Evolutionary conservation across 2,329 filamentous ascomycete genomes (phyloP), one percentile per base, ranked within the genome.

Genomic region (Calonectria pseudoreteaudii): DNA sequence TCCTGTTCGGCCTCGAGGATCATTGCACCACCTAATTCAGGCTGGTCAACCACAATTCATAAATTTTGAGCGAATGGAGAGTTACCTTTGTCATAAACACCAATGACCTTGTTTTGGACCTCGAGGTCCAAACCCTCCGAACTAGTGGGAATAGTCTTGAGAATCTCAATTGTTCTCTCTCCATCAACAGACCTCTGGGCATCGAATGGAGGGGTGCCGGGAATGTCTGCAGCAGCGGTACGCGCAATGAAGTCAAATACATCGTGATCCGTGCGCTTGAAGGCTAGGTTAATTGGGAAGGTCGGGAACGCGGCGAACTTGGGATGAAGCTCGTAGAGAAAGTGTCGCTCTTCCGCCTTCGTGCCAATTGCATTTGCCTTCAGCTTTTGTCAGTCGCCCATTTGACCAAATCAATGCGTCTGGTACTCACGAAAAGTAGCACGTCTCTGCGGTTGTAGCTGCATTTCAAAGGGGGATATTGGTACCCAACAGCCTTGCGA

Each of bases 261-360:
- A 75, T 87, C 86, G 71, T 86, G 84, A 66, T 85, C 83, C 8
- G 86, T 86, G 77, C 85, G 83, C 78, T 88, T 88, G 80, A 87
- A 87, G 47, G 82, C 81, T 6, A 87, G 82, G 70, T 87, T 87
- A 76, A 87, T 84, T 34, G 86, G 84, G 71, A 87, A 88, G 0
- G 86, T 88, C n/a, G 87, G 87, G 74, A 88, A 88, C 9, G 80
- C 81, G 20, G 86, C 83, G 60, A 88, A 88, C 26, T 82, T 79
- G 7, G 86, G 85, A 44, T 88, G 83, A 2, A 86, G 81, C 67
- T 88, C 87, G 76, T 87, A 86, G 26, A 85, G 80, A 72, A 87
- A 86, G 73, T 88, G 86, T 7, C 83, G 81, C 71, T 87, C 86
- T 62, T 86, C 82, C 30, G 82, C 81, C 66, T 83, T 80, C 38